A percentile compares a stretch with the other conserved stretches of the same genome.
These are phyloP conservation scores for Grosmannia serpens DNA, from an alignment of 2,329 filamentous ascomycete genomes.

Conservation along the genomic window DNA sequence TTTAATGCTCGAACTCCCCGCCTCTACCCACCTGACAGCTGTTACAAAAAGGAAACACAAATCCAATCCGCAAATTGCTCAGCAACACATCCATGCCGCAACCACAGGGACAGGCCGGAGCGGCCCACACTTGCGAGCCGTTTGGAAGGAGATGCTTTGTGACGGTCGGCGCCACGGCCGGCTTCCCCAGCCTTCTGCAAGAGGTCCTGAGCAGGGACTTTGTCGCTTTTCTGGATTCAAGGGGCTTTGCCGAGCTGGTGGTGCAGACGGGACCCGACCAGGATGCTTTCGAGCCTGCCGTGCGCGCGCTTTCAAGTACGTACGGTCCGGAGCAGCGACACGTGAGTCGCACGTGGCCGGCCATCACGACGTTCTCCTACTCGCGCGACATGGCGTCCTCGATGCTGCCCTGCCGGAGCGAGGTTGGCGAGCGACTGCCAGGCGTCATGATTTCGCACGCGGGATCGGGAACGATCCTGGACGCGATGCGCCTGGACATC, in stretches of 20 bases:
- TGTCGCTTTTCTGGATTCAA: constrained; percentile 43
- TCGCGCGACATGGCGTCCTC: constrained; percentile 47
- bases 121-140: not conserved
- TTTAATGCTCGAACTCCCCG: not conserved
- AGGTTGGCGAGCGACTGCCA: constrained; percentile 31
- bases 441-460: constrained; percentile 84
- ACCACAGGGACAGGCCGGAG: not conserved
- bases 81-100: not conserved
- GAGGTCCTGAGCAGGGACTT: constrained; percentile 53
- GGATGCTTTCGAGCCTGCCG: too few relatives aligned
- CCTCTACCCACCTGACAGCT: not conserved
- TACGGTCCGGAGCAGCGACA: not conserved
- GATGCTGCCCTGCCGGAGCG: constrained; percentile 43
- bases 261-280: constrained; percentile 73
- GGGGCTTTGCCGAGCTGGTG: constrained; percentile 58
- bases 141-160: constrained; percentile 53
- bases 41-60: not conserved
- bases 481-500: constrained; percentile 61
- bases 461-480: constrained; percentile 81
- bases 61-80: not conserved
- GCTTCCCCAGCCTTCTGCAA: constrained; percentile 61
- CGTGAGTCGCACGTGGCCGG: constrained; percentile 1
- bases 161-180: constrained; percentile 84
- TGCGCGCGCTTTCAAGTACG: too few relatives aligned
- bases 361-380: constrained; percentile 47